phyloP scores from a whole-genome alignment of 192 early-diverging fungal species.

The Phlyctochytrium planicorne region DNA sequence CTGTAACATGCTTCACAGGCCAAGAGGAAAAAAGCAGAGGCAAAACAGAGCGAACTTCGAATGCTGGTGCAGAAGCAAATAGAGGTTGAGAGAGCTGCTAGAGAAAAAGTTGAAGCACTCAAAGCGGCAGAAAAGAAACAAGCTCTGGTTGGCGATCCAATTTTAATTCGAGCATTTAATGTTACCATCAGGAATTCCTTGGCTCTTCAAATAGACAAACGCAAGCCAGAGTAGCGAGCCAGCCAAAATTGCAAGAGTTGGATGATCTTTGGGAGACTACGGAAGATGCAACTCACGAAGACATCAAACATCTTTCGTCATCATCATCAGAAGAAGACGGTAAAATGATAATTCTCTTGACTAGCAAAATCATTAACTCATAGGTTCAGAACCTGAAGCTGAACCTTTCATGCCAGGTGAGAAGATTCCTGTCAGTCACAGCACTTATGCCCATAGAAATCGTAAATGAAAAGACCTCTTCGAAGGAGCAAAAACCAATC shows the following conservation, averaged over 20 bases:
- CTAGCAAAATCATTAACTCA: too few relatives aligned
- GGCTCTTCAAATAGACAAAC: slow-evolving; percentile 4
- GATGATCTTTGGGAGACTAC: background rate
- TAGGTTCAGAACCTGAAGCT: too few relatives aligned
- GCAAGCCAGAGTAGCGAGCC: background rate
- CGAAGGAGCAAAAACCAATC: too few relatives aligned
- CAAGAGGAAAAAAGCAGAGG: slow-evolving; percentile 28
- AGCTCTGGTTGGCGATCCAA: slow-evolving; percentile 27
- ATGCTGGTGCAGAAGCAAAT: slow-evolving; percentile 48
- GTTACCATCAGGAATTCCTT: background rate
- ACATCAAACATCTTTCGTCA: too few relatives aligned
- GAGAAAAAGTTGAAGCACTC: slow-evolving; percentile 31
- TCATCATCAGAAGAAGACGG: too few relatives aligned
- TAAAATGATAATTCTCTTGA: too few relatives aligned
- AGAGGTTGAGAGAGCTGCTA: slow-evolving; percentile 44
- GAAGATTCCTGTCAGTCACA: too few relatives aligned
- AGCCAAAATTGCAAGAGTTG: slow-evolving; percentile 2
- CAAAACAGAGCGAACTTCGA: slow-evolving; percentile 38
- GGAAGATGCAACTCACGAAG: background rate
- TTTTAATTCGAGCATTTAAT: background rate
- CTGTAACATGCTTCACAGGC: too few relatives aligned
- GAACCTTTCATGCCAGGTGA: too few relatives aligned
- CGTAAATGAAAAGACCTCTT: too few relatives aligned
- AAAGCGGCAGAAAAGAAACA: slow-evolving; percentile 38
- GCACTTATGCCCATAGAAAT: too few relatives aligned